phyloP scores from a whole-genome alignment of 352 stramenopile genomes.

The Globisporangium spiculum region DNA sequence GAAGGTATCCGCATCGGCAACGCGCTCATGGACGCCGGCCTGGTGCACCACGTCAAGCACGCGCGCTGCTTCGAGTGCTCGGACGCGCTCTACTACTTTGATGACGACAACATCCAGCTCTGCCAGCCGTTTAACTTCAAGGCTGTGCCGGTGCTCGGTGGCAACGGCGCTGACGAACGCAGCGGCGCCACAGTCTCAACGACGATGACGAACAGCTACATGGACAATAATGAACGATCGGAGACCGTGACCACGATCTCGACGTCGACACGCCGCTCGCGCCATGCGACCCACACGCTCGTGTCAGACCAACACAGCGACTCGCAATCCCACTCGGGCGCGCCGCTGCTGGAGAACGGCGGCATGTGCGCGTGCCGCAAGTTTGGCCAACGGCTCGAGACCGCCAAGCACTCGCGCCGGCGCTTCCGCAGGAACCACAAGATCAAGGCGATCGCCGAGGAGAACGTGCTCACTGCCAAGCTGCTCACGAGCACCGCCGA shows the following conservation, averaged over 20 bases:
- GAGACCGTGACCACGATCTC: background rate
- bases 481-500: conserved; percentile 6
- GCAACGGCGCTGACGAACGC: background rate
- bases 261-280: conserved; percentile 8
- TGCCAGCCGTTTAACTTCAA: conserved; percentile 21
- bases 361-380: conserved; percentile 19
- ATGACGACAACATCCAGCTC: conserved; percentile 24
- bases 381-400: conserved; percentile 19
- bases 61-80: conserved; percentile 19
- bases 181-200: background rate
- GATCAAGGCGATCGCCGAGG: conserved; percentile 14
- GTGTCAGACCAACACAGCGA: conserved; percentile 7
- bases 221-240: background rate
- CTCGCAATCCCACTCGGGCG: conserved; percentile 4
- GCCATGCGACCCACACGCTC: background rate
- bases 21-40: conserved; percentile 43
- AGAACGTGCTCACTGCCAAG: conserved; percentile 18
- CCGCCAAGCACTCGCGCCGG: conserved; percentile 8
- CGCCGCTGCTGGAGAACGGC: conserved; percentile 11
- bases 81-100: conserved; percentile 23
- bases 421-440: conserved; percentile 18
- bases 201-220: background rate
- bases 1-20: conserved; percentile 47
- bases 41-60: conserved; percentile 47
- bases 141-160: background rate